phyloP scores from a whole-genome alignment of 2,329 filamentous ascomycete species.

The Biscogniauxia sp. region DNA sequence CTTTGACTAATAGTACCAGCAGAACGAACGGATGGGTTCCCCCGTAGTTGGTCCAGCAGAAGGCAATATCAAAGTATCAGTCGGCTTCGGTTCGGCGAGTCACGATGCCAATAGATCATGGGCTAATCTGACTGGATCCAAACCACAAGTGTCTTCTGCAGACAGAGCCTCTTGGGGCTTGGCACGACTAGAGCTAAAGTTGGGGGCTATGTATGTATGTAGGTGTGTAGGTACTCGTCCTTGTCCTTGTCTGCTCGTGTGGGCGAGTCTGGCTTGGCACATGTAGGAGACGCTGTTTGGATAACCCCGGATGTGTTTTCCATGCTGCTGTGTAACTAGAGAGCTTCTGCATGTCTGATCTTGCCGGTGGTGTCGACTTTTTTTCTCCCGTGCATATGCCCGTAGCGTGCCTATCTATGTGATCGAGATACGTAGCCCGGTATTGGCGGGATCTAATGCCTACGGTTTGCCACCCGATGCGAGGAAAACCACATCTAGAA shows the following conservation, averaged over 20 bases:
- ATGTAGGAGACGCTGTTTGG: neutral
- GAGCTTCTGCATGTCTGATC: neutral
- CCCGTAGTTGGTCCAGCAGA: neutral
- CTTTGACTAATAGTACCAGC: neutral
- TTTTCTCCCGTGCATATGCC: neutral
- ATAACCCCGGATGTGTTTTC: neutral
- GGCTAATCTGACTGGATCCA: slow-evolving; percentile 30
- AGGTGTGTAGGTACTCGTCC: neutral
- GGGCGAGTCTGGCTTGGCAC: neutral
- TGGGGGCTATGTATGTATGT: neutral
- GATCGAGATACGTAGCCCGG: neutral
- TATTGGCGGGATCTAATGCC: neutral
- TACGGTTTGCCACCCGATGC: neutral
- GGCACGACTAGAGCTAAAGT: neutral
- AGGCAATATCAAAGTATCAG: neutral
- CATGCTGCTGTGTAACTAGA: neutral
- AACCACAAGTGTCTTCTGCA: slow-evolving; percentile 14
- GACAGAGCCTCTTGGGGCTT: slow-evolving; percentile 5
- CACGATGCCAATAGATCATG: slow-evolving; percentile 19
- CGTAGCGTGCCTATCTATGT: neutral
- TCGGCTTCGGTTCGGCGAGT: neutral
- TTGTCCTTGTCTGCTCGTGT: neutral
- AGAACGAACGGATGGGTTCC: neutral
- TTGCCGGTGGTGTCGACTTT: neutral
- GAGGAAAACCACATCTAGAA: neutral